Evolutionary conservation across 2,329 filamentous ascomycete genomes (phyloP).

Genomic region (Nannizzia gypsea): DNA sequence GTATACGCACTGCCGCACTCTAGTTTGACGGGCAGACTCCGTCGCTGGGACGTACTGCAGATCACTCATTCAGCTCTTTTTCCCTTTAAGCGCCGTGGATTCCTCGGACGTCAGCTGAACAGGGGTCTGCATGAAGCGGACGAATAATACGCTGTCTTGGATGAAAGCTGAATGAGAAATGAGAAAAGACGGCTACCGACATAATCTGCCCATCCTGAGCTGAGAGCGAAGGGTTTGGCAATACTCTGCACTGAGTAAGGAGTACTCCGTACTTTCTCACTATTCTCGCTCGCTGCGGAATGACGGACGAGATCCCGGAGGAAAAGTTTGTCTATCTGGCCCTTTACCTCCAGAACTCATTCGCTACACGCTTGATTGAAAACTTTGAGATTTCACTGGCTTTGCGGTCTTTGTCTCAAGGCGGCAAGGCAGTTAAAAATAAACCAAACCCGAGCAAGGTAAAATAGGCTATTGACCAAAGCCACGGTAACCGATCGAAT

Average conservation of each 20-base stretch:
- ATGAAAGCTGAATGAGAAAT: conserved; percentile 1
- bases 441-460: not conserved
- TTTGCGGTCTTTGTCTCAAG: not conserved
- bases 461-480: conserved; percentile 3
- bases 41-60: not conserved
- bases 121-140: not conserved
- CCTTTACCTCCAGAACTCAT: conserved; percentile 5
- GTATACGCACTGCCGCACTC: not conserved
- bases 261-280: no score
- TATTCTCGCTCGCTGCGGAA: not conserved
- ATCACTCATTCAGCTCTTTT: not conserved
- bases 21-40: not conserved
- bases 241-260: no score
- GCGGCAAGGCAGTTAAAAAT: conserved; percentile 5
- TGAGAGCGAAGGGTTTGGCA: not conserved
- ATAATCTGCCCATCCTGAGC: not conserved
- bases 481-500: conserved; percentile 1
- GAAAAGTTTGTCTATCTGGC: not conserved
- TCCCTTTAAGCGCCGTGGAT: conserved; percentile 4
- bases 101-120: conserved; percentile 2
- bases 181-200: not conserved
- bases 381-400: not conserved
- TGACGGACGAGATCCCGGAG: not conserved
- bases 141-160: not conserved
- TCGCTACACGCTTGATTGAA: conserved; percentile 11